Base-by-base conservation (phyloP, 2,329 filamentous ascomycete genomes). In the Exophiala calicioides region DNA sequence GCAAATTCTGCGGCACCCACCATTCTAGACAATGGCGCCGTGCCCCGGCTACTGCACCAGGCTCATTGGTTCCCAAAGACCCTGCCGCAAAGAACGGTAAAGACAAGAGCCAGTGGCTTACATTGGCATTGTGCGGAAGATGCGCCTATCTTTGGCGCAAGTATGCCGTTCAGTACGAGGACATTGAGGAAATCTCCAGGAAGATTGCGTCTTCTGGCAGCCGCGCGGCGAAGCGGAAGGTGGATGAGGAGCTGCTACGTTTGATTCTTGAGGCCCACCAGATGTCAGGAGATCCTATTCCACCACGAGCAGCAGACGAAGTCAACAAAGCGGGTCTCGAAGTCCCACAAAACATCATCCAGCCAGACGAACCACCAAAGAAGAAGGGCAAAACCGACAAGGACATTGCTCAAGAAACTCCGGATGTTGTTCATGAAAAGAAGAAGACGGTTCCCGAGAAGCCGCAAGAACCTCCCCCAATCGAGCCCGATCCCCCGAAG, bases 121-220 rank as follows among this genome's bases (percentile, higher is more conserved):
- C 94, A 13, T 79, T 90, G 37, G 90, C 91, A 3, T 78, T 98
- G 3, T 98, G 93, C 65, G 79, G 90, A 47, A 83, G 91, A 50
- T 98, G 93, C 63, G 90, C 90, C 19, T 84, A 93, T 60, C 74
- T 98, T 6, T 98, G 93, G 93, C 85, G 93, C 38, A 88, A 91
- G 56, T 98, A 98, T 67, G 91, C 86, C 12, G 89, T 98, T 52
- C 88, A 94, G 57, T 98, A 89, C 83, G 93, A 97, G 67, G 88
- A 95, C 57, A 79, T 90, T 10, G 93, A 97, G 31, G 91, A 97
- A 60, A 80, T 95, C 27, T 81, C 85, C 29, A 95, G 90, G 71
- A 95, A 95, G 70, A 83, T 94, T 31, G 81, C 84, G 1, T 82
- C 86, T 55, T 81, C 84, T 34, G 88, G 89, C 32, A 86, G 87